Conservation (phyloP, 805 yeast genomes). For the Phaffomyces antillensis region DNA sequence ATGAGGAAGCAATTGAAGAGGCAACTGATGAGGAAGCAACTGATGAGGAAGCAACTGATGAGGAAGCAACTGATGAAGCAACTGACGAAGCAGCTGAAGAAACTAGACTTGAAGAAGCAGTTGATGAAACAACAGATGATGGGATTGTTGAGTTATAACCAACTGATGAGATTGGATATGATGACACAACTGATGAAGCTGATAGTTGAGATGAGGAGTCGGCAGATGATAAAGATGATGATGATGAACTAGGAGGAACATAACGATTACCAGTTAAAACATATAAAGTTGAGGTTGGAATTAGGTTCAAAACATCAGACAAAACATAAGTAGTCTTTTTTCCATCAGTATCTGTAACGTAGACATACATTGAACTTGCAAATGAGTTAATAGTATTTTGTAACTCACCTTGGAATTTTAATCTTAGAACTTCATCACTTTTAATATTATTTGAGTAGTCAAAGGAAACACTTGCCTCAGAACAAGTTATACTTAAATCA, state of each 20-base stretch:
- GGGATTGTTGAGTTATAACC: too few species aligned
- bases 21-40: too few species aligned
- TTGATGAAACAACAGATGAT: too few species aligned
- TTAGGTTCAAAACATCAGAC: not conserved
- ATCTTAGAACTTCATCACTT: not conserved
- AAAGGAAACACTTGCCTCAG: not conserved
- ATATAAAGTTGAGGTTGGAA: not conserved
- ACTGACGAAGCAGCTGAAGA: too few species aligned
- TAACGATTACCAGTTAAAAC: not conserved
- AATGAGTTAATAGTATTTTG: not conserved
- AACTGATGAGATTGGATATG: too few species aligned
- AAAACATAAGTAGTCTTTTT: too few species aligned
- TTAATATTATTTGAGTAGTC: not conserved
- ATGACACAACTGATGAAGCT: not conserved
- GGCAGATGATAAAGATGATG: not conserved
- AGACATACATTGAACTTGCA: not conserved
- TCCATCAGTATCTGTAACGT: not conserved
- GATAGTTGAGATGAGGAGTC: not conserved
- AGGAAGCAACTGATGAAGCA: too few species aligned
- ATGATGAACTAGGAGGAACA: not conserved
- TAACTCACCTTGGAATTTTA: too few species aligned
- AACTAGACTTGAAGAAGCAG: too few species aligned
- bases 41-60: too few species aligned
- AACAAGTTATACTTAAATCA: not conserved
- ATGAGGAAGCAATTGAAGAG: not conserved